phyloP scores from a whole-genome alignment of 306 rosid genomes.

The Casuarina glauca region DNA sequence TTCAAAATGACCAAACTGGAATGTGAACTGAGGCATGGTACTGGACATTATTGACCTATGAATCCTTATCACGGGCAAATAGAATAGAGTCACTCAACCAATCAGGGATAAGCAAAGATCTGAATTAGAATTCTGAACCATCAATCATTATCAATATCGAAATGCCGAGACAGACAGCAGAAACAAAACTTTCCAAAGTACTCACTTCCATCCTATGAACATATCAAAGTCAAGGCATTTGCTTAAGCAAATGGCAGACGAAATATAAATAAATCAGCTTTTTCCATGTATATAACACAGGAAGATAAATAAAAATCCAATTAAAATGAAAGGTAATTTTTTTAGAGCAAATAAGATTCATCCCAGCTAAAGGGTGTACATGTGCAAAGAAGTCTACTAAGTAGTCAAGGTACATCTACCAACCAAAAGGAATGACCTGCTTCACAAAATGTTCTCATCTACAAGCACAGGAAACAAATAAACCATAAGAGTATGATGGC shows the following conservation, averaged over 20 bases:
- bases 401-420: background rate
- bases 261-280: background rate
- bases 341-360: background rate
- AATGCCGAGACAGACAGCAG: background rate
- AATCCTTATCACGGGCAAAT: slow-evolving; percentile 29
- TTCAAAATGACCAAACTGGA: slow-evolving; percentile 33
- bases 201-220: slow-evolving; percentile 8
- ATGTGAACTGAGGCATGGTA: slow-evolving; percentile 40
- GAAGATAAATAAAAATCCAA: background rate
- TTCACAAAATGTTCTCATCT: background rate
- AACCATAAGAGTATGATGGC: background rate
- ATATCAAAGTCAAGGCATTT: slow-evolving; percentile 8
- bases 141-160: background rate
- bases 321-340: background rate
- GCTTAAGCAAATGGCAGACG: background rate
- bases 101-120: slow-evolving; percentile 1
- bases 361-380: background rate
- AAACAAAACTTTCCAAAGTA: slow-evolving; percentile 12
- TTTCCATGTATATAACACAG: background rate
- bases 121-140: background rate
- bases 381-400: background rate
- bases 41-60: slow-evolving; percentile 46
- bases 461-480: background rate
- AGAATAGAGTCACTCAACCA: background rate
- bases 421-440: background rate